Percentiles rank a stretch among this genome's conserved stretches.
These are phyloP conservation scores for Extremus antarcticus DNA, from an alignment of 495 filamentous ascomycete genomes.

Conservation along the genomic window DNA sequence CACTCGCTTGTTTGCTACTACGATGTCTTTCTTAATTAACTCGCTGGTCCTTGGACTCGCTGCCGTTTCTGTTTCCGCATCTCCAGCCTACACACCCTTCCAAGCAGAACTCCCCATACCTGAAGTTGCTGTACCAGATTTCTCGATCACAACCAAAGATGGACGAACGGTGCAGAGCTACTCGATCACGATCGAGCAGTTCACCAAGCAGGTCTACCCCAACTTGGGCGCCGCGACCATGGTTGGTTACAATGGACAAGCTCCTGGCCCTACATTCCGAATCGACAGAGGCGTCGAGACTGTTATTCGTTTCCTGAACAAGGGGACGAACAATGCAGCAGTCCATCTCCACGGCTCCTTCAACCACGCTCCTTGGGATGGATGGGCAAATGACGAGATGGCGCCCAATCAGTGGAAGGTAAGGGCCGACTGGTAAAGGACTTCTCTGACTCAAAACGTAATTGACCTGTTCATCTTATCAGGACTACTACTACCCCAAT, in stretches of 20 bases:
- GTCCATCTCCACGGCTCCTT: slow-evolving; percentile 45
- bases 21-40: background rate
- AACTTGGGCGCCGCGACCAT: slow-evolving; percentile 36
- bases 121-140: background rate
- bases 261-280: slow-evolving; percentile 41
- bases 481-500: slow-evolving; percentile 54
- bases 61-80: background rate
- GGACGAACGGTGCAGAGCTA: slow-evolving; percentile 34
- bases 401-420: slow-evolving; percentile 28
- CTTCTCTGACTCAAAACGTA: background rate
- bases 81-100: background rate
- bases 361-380: slow-evolving; percentile 37
- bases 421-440: background rate
- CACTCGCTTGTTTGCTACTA: background rate
- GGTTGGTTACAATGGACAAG: slow-evolving; percentile 43
- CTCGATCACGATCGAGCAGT: slow-evolving; percentile 37
- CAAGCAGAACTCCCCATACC: background rate
- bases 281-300: slow-evolving; percentile 37
- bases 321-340: slow-evolving; percentile 30
- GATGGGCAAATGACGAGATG: slow-evolving; percentile 46
- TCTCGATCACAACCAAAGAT: background rate
- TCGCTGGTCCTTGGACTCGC: background rate
- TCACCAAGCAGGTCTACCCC: slow-evolving; percentile 38
- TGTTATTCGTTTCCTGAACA: slow-evolving; percentile 45
- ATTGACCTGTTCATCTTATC: too few relatives aligned